Conservation (phyloP, 345 rosid genomes). For the Euclidium syriacum region DNA sequence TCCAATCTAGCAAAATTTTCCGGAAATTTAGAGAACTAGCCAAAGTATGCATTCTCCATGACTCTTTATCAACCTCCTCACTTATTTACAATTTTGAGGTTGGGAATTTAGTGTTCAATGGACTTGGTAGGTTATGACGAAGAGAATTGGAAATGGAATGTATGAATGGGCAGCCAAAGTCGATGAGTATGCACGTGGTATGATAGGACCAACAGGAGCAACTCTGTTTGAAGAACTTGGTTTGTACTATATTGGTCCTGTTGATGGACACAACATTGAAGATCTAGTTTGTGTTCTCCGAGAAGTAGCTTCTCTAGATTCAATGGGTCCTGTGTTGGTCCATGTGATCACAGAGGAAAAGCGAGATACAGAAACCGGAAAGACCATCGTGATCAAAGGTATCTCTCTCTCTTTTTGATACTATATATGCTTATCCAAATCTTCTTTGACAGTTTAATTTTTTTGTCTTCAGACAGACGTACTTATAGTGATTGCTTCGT, state of each 20-base stretch:
- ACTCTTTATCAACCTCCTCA: neutral
- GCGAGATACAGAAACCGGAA: constrained; percentile 28
- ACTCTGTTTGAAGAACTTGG: constrained; percentile 96
- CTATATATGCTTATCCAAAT: neutral
- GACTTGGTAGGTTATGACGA: constrained; percentile 61
- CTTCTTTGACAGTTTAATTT: neutral
- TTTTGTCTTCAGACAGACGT: constrained; percentile 38
- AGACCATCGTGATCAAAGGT: constrained; percentile 41
- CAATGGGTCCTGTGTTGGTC: constrained; percentile 90
- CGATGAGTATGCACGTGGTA: constrained; percentile 95
- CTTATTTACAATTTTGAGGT: neutral
- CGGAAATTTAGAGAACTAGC: constrained; percentile 81
- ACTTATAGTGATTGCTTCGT: constrained; percentile 83
- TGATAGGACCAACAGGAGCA: constrained; percentile 88
- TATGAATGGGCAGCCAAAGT: constrained; percentile 94
- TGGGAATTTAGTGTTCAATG: neutral
- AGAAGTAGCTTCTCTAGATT: constrained; percentile 72
- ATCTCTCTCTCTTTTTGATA: neutral
- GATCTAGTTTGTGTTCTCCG: constrained; percentile 75
- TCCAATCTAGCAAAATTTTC: constrained; percentile 87
- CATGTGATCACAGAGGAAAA: constrained; percentile 85
- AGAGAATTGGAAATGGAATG: constrained; percentile 77
- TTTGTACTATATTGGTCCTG: constrained; percentile 86
- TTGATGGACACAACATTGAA: constrained; percentile 88
- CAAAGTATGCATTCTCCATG: constrained; percentile 44